A percentile compares a stretch with the other conserved stretches of the same genome.
Conservation (phyloP, 2,329 filamentous ascomycete genomes). For the Teratosphaeriaceae sp. region DNA sequence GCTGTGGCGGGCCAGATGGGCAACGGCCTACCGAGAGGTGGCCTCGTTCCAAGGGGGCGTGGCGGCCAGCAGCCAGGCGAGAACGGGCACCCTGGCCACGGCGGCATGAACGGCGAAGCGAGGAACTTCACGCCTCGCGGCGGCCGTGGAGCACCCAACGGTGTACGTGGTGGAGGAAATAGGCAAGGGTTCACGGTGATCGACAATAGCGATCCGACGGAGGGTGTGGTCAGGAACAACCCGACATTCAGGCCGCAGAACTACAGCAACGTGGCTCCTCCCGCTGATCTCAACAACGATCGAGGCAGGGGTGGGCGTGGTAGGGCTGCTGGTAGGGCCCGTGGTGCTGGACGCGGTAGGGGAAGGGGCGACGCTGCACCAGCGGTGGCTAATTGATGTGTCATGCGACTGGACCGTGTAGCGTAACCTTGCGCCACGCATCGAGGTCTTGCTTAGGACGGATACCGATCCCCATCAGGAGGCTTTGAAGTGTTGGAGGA, state of each 20-base stretch:
- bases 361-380: too few species aligned
- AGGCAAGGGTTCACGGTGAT: constrained; percentile 39
- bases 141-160: constrained; percentile 17
- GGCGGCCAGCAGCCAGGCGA: constrained; percentile 33
- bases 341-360: too few species aligned
- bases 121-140: constrained; percentile 33
- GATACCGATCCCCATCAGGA: too few species aligned
- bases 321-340: too few species aligned
- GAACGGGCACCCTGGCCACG: constrained; percentile 6
- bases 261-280: constrained; percentile 52
- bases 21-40: constrained; percentile 20
- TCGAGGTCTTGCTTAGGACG: too few species aligned
- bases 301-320: constrained; percentile 16
- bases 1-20: constrained; percentile 45
- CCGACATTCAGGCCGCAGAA: constrained; percentile 50
- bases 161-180: constrained; percentile 26
- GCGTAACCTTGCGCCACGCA: too few species aligned
- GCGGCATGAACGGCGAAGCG: constrained; percentile 22
- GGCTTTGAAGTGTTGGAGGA: too few species aligned
- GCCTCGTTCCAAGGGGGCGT: constrained; percentile 26
- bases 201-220: constrained; percentile 46
- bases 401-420: too few species aligned
- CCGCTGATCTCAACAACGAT: constrained; percentile 45
- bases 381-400: too few species aligned
- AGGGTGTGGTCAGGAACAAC: constrained; percentile 50